Conservation (phyloP, 2,329 filamentous ascomycete genomes). For the Fusarium tuaranense region DNA sequence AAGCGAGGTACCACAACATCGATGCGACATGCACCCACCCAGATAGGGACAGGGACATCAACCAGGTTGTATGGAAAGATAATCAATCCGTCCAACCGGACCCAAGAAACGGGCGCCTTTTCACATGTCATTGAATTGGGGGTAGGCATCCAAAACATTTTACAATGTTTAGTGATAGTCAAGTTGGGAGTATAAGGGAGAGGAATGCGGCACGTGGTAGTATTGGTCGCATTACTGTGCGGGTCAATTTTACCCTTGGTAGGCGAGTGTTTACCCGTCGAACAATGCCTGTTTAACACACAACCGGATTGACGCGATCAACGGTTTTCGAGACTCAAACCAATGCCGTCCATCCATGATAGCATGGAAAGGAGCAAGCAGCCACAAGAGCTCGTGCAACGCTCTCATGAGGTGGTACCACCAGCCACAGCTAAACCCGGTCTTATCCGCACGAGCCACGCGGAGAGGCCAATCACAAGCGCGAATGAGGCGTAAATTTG, state of each 20-base stretch:
- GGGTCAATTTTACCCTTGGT: neutral
- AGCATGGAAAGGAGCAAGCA: neutral
- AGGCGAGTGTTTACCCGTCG: neutral
- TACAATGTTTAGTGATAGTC: neutral
- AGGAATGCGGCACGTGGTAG: neutral
- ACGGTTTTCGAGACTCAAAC: neutral
- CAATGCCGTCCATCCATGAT: neutral
- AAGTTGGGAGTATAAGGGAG: neutral
- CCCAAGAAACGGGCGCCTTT: neutral
- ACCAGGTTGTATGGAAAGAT: neutral
- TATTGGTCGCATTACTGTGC: neutral
- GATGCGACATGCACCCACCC: neutral
- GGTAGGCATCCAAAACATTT: neutral
- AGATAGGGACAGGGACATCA: neutral
- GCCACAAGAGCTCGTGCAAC: slow-evolving; percentile 1
- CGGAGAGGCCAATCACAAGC: slow-evolving; percentile 26
- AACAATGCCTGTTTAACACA: neutral
- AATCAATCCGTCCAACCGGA: neutral
- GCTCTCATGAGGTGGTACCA: slow-evolving; percentile 15
- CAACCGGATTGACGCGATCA: neutral
- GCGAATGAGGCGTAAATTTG: slow-evolving; percentile 31
- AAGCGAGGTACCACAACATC: neutral
- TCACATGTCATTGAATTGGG: neutral
- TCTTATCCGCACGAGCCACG: slow-evolving; percentile 23
- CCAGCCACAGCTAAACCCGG: slow-evolving; percentile 18